Percentiles rank a stretch among this genome's conserved stretches.
Conservation (phyloP, 306 rosid species). For the Vachellia pachyceras region DNA sequence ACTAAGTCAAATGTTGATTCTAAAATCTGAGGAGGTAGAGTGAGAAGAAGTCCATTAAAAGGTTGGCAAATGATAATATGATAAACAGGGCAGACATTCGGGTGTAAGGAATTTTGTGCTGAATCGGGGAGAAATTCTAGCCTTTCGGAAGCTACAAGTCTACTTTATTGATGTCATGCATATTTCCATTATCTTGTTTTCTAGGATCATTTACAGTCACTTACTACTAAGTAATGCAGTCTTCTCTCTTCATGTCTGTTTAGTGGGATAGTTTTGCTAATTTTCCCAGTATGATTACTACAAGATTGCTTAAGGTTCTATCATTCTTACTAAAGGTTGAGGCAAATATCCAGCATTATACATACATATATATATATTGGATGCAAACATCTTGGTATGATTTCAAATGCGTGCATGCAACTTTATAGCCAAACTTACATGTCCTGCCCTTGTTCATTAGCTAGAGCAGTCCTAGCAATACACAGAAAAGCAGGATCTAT, state of each 20-base stretch:
- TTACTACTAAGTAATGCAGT: background rate
- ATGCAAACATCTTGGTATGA: background rate
- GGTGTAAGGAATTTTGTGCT: background rate
- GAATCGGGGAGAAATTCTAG: background rate
- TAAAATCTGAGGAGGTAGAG: background rate
- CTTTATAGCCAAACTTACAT: constrained; percentile 58
- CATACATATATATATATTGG: background rate
- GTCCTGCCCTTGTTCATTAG: constrained; percentile 80
- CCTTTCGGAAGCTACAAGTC: background rate
- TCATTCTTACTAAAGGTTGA: background rate
- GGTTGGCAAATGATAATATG: no score
- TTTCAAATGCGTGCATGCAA: constrained; percentile 11
- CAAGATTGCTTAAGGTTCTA: background rate
- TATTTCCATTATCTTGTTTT: background rate
- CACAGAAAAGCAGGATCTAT: constrained; percentile 85
- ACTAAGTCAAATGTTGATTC: background rate
- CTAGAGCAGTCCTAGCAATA: constrained; percentile 84
- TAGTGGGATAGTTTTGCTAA: background rate
- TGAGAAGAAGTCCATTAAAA: no score
- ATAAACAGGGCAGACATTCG: no score
- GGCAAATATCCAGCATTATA: background rate
- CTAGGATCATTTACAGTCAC: background rate
- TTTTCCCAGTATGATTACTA: background rate
- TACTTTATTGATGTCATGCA: background rate
- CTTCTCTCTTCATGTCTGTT: background rate